Evolutionary conservation across 225 moss, liverwort and hornwort species (phyloP).

Genomic region (Sphagnum tenellum): DNA sequence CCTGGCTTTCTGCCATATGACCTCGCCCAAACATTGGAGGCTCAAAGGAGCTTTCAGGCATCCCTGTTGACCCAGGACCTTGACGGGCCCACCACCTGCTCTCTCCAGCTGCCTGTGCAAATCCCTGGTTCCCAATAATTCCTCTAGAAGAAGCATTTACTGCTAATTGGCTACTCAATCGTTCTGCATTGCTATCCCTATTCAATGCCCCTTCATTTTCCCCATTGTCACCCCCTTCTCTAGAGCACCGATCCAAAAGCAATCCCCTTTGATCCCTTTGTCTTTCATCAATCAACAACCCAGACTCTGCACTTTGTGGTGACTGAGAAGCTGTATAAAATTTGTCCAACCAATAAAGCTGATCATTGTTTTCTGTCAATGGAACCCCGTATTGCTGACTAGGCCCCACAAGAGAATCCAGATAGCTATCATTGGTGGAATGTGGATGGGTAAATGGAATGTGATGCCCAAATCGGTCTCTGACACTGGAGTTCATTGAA

Average conservation of each 20-base stretch:
- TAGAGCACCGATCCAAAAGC: constrained; percentile 10
- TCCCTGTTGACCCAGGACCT: constrained; percentile 56
- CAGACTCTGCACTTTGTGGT: constrained; percentile 53
- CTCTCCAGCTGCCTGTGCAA: constrained; percentile 54
- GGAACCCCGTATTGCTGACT: constrained; percentile 20
- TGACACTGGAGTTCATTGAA: constrained; percentile 38
- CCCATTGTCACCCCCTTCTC: constrained; percentile 19
- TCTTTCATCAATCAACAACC: constrained; percentile 37
- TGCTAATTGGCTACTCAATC: constrained; percentile 25
- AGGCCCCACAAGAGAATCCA: background rate
- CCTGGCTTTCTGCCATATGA: constrained; percentile 68
- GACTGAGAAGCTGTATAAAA: constrained; percentile 89
- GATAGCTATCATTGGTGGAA: constrained; percentile 23
- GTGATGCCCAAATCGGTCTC: constrained; percentile 47
- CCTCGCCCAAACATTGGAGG: constrained; percentile 72
- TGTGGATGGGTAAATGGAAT: constrained; percentile 45
- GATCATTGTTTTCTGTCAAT: constrained; percentile 34
- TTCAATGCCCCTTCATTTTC: constrained; percentile 20
- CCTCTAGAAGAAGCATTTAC: constrained; percentile 46
- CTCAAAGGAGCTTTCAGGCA: constrained; percentile 82
- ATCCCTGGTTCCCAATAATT: constrained; percentile 64
- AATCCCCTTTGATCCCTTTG: constrained; percentile 25
- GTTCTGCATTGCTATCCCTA: constrained; percentile 26
- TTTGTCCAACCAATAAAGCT: constrained; percentile 82
- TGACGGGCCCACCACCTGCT: constrained; percentile 95